These are phyloP conservation scores for Neopestalotiopsis sp. DNA, from an alignment of 2,329 filamentous ascomycete genomes.

Conservation along the genomic window DNA sequence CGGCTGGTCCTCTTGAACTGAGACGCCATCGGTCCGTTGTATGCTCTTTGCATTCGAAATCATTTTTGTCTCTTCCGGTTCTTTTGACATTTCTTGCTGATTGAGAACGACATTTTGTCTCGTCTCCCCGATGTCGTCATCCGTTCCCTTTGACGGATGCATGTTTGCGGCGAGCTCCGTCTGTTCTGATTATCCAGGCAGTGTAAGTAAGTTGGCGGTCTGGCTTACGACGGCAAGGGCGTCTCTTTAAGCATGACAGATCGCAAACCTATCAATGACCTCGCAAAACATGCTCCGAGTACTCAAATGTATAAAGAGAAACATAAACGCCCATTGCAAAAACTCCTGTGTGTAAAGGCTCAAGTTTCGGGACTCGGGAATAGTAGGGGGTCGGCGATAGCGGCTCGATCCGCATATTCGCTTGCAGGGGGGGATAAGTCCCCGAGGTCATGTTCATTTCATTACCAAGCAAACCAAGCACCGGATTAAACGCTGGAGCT, in stretches of 20 bases:
- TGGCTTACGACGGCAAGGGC: not conserved
- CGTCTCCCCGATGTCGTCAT: constrained; percentile 11
- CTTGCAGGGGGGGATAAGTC: not conserved
- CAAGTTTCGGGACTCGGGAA: not conserved
- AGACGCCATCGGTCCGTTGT: not conserved
- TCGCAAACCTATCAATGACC: not conserved
- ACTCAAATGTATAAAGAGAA: not conserved
- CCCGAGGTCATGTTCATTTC: not conserved
- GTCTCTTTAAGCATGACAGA: not conserved
- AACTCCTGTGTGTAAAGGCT: not conserved
- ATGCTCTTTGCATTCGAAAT: not conserved
- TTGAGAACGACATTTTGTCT: not conserved
- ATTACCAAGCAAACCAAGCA: not conserved
- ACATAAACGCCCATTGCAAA: not conserved
- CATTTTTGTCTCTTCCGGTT: not conserved
- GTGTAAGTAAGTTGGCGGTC: not conserved
- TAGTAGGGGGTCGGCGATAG: constrained; percentile 8
- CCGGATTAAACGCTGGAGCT: not conserved
- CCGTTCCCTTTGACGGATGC: not conserved
- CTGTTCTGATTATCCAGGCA: not conserved
- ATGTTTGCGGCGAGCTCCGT: constrained; percentile 10
- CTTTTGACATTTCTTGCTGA: not conserved
- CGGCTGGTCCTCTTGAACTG: not conserved
- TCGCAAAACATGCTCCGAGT: not conserved
- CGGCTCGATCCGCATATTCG: constrained; percentile 3